Percentiles rank a stretch among this genome's conserved stretches.
These are phyloP conservation scores for Brassica carinata DNA, from an alignment of 345 rosid species.

Conservation along the genomic window DNA sequence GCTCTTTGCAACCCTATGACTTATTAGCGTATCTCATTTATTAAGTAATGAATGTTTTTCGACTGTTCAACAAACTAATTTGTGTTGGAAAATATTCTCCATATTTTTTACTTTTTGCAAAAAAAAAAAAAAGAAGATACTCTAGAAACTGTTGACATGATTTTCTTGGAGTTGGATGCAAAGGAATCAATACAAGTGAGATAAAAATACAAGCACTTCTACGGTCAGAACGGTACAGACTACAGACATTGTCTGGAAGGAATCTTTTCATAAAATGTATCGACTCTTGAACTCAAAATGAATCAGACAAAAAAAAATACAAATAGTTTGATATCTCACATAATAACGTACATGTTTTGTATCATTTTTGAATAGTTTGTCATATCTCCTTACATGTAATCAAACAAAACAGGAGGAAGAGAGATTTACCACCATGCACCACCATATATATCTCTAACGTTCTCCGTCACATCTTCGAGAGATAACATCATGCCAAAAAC, in stretches of 20 bases:
- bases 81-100: not conserved
- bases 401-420: constrained; percentile 1
- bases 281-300: not conserved
- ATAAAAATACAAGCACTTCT: too few relatives aligned
- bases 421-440: not conserved
- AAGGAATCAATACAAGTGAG: too few relatives aligned
- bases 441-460: constrained; percentile 10
- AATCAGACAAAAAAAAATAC: not conserved
- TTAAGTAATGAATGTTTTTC: not conserved
- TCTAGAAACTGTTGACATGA: too few relatives aligned
- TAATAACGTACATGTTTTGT: not conserved
- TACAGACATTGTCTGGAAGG: too few relatives aligned
- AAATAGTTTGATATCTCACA: not conserved
- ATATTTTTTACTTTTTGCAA: too few relatives aligned
- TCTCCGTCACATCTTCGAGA: not conserved
- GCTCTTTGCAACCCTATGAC: not conserved
- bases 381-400: not conserved
- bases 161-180: too few relatives aligned
- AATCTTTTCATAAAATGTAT: not conserved
- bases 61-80: not conserved
- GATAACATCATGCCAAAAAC: constrained; percentile 21
- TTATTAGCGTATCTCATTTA: not conserved
- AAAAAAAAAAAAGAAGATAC: too few relatives aligned
- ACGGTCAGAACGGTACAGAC: too few relatives aligned
- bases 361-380: constrained; percentile 5